Evolutionary conservation across 768 basidiomycete species (phyloP).

Genomic region (Naganishia onofrii): DNA sequence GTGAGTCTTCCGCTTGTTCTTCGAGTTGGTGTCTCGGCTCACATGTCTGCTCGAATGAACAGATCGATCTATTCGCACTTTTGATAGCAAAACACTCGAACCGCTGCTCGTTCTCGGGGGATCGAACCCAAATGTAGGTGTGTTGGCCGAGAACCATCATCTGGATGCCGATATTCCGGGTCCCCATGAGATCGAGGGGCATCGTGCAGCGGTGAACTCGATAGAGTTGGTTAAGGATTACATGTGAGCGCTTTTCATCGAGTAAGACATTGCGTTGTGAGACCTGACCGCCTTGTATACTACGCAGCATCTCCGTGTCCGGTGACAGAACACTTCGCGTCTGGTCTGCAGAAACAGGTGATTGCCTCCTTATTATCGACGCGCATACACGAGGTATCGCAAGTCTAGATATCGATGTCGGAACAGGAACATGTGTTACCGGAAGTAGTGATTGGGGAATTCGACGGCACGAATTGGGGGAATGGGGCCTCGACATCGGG

Average conservation of each 20-base stretch:
- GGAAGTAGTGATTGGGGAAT: slow-evolving; percentile 44
- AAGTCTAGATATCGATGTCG: slow-evolving; percentile 41
- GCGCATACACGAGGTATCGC: slow-evolving; percentile 46
- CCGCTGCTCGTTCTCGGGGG: slow-evolving; percentile 40
- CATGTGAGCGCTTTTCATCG: slow-evolving; percentile 39
- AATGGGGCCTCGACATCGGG: slow-evolving; percentile 35
- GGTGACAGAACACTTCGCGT: slow-evolving; percentile 46
- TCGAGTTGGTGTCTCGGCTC: background rate
- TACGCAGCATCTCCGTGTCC: slow-evolving; percentile 43
- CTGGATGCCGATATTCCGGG: slow-evolving; percentile 25
- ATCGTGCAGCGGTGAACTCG: slow-evolving; percentile 45
- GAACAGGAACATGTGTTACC: slow-evolving; percentile 43
- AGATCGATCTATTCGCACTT: slow-evolving; percentile 49
- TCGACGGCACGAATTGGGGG: slow-evolving; percentile 36
- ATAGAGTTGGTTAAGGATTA: slow-evolving; percentile 44
- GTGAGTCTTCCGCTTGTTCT: slow-evolving; percentile 31
- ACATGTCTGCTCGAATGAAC: background rate
- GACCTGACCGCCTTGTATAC: background rate
- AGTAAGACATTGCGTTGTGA: background rate
- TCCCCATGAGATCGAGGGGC: slow-evolving; percentile 26
- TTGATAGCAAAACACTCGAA: slow-evolving; percentile 42
- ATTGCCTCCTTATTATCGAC: slow-evolving; percentile 36
- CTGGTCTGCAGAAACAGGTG: slow-evolving; percentile 44
- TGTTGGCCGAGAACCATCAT: slow-evolving; percentile 26
- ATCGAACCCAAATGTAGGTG: slow-evolving; percentile 29